Evolutionary conservation across 768 basidiomycete genomes (phyloP).

Genomic region (Calocybe cyanea): DNA sequence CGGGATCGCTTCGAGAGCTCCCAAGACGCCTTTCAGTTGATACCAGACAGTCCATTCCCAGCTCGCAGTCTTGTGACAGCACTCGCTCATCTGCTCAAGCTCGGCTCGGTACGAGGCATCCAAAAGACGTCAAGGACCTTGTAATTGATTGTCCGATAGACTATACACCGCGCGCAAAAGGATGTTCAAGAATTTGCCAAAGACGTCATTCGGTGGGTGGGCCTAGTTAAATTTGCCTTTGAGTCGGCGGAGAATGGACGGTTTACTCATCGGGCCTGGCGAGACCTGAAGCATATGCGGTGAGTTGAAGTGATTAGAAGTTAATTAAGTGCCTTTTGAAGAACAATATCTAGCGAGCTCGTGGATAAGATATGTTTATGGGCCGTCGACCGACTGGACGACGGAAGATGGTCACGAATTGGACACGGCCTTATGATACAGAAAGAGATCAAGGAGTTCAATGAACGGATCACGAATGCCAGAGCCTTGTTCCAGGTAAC

Average conservation of each 20-base stretch:
- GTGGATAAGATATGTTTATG: slow-evolving; percentile 14
- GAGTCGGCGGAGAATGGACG: background rate
- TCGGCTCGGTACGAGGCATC: no score
- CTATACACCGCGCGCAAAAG: background rate
- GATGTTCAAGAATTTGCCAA: no score
- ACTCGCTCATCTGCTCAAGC: no score
- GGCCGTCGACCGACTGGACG: slow-evolving; percentile 7
- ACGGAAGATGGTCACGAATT: slow-evolving; percentile 8
- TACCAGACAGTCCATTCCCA: no score
- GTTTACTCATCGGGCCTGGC: slow-evolving; percentile 14
- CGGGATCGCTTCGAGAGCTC: no score
- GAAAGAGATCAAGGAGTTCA: slow-evolving; percentile 11
- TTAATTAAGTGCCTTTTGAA: background rate
- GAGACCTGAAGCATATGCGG: slow-evolving; percentile 14
- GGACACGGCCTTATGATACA: slow-evolving; percentile 1
- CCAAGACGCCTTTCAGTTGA: no score
- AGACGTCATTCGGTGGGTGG: slow-evolving; percentile 14
- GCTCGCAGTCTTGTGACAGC: no score
- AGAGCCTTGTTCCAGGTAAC: slow-evolving; percentile 7
- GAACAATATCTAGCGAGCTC: slow-evolving; percentile 5
- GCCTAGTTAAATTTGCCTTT: slow-evolving; percentile 9
- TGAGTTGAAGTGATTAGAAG: background rate
- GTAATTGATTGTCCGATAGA: background rate
- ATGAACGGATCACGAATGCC: slow-evolving; percentile 5
- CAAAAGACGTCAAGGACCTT: no score